A percentile compares a stretch with the other conserved stretches of the same genome.
Evolutionary conservation across 106 monocot genomes (phyloP).

Genomic region (Acorus calamus): DNA sequence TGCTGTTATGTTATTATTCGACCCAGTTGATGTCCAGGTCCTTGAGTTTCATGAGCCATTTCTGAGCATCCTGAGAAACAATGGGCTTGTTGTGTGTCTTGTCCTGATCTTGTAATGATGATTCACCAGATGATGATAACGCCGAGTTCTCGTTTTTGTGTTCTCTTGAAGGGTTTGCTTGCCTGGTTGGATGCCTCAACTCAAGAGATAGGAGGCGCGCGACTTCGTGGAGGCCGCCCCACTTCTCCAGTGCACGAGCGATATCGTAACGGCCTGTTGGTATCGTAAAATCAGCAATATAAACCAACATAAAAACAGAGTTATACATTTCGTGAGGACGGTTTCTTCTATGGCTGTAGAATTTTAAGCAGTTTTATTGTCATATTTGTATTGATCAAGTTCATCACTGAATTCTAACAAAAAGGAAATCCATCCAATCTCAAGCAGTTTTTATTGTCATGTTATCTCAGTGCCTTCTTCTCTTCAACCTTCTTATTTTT

Average conservation of each 20-base stretch:
- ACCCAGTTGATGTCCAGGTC: constrained; percentile 82
- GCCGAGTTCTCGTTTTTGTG: constrained; percentile 7
- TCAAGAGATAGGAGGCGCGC: constrained; percentile 75
- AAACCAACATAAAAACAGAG: background rate
- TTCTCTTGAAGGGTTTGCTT: constrained; percentile 9
- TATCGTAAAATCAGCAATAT: background rate
- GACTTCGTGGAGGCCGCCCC: constrained; percentile 93
- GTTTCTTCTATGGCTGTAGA: background rate
- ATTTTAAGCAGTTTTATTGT: background rate
- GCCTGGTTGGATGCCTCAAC: constrained; percentile 41
- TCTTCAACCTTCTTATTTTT: too few species aligned
- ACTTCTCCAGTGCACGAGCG: constrained; percentile 93
- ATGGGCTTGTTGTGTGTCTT: constrained; percentile 18
- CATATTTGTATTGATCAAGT: too few species aligned
- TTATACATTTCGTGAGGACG: background rate
- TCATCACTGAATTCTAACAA: too few species aligned
- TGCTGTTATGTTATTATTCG: constrained; percentile 15
- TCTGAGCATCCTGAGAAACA: constrained; percentile 64
- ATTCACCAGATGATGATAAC: background rate
- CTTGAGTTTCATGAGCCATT: constrained; percentile 74
- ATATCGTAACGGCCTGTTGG: constrained; percentile 77
- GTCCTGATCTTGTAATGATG: constrained; percentile 9
- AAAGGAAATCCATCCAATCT: too few species aligned
- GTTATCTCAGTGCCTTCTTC: too few species aligned
- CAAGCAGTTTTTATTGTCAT: too few species aligned